A percentile compares a stretch with the other conserved stretches of the same genome.
Evolutionary conservation across 129 eudicot species (phyloP).

Genomic region (sunflower (Helianthus annuus)): HanXRQr2.0-SUNRISE NC_035437.2:61793850-61794349

Average conservation of each 20-base stretch:
- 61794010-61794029: constrained; percentile 48
- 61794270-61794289: too few species aligned
- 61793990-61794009: constrained; percentile 41
- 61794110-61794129: background rate
- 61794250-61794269: too few species aligned
- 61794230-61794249: too few species aligned
- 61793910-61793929: constrained; percentile 58
- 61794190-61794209: background rate
- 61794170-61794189: background rate
- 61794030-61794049: background rate
- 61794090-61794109: background rate
- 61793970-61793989: constrained; percentile 73
- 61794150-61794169: background rate
- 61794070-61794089: background rate
- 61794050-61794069: background rate
- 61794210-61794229: too few species aligned
- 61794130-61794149: background rate
- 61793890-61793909: constrained; percentile 78
- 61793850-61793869: constrained; percentile 67
- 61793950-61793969: constrained; percentile 88
- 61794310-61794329: too few species aligned
- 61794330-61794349: too few species aligned
- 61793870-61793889: constrained; percentile 88
- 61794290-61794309: too few species aligned
- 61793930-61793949: constrained; percentile 86